Conservation (phyloP, 345 rosid genomes). For the Clausena lansium region DNA sequence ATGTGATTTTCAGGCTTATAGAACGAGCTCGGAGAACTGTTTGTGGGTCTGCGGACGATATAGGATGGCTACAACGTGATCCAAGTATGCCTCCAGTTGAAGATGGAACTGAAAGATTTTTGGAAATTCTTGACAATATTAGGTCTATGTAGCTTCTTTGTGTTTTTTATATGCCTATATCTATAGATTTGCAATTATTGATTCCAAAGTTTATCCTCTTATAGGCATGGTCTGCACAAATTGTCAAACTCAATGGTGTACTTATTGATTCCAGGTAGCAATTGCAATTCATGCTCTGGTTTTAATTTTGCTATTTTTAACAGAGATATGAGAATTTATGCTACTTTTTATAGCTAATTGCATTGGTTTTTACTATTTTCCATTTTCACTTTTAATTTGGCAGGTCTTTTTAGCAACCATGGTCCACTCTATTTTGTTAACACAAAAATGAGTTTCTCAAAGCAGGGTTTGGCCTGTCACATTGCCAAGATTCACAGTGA, state of each 20-base stretch:
- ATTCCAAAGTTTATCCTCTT: conserved; percentile 21
- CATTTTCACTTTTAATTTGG: conserved; percentile 14
- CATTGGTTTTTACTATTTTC: neutral
- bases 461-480: conserved; percentile 91
- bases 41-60: conserved; percentile 94
- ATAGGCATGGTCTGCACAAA: conserved; percentile 94
- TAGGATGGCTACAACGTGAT: conserved; percentile 84
- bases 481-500: conserved; percentile 98
- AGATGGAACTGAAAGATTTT: conserved; percentile 85
- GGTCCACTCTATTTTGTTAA: conserved; percentile 94
- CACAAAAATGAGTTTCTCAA: conserved; percentile 79
- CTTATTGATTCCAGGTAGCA: conserved; percentile 88
- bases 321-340: neutral
- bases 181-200: conserved; percentile 26
- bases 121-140: conserved; percentile 68
- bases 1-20: conserved; percentile 53
- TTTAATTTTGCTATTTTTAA: neutral
- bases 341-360: neutral
- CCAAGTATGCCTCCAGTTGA: conserved; percentile 78
- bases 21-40: conserved; percentile 90
- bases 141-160: conserved; percentile 48
- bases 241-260: conserved; percentile 79
- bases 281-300: conserved; percentile 14
- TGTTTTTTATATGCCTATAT: conserved; percentile 11
- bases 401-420: conserved; percentile 98